Evolutionary conservation across 2,329 filamentous ascomycete genomes (phyloP).

Genomic region (Didymella keratinophila): DNA sequence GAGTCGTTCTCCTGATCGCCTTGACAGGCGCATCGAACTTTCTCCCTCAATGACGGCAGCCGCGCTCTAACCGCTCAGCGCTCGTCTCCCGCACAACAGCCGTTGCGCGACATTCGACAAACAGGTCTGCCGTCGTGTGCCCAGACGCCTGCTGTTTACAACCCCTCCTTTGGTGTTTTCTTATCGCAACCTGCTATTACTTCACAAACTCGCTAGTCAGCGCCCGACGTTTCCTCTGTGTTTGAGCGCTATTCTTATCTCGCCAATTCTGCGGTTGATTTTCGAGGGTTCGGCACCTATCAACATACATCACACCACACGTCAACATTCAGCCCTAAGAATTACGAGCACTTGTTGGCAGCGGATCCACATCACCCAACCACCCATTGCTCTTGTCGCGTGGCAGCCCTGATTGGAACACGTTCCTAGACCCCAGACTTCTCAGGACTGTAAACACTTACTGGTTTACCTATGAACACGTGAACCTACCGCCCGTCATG

Average conservation of each 20-base stretch:
- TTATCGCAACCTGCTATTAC: conserved; percentile 6
- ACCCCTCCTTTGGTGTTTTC: conserved; percentile 15
- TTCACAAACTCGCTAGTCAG: conserved; percentile 12
- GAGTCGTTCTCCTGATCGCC: conserved; percentile 20
- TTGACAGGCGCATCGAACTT: conserved; percentile 15
- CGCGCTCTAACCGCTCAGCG: conserved; percentile 12
- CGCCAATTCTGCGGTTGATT: conserved; percentile 8
- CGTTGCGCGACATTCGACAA: conserved; percentile 8
- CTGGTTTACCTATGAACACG: conserved; percentile 6
- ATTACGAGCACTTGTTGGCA: conserved; percentile 14
- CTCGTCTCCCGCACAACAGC: conserved; percentile 18
- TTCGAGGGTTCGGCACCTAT: conserved; percentile 11
- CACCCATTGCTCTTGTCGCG: conserved; percentile 15
- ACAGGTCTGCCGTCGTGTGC: conserved; percentile 12
- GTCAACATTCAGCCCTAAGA: conserved; percentile 19
- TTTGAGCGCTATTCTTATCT: conserved; percentile 21
- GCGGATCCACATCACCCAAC: conserved; percentile 17
- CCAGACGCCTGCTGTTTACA: conserved; percentile 15
- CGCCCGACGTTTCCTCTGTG: conserved; percentile 20
- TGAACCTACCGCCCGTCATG: conserved; percentile 16
- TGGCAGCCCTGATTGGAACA: conserved; percentile 20
- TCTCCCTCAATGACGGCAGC: conserved; percentile 15
- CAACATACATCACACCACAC: conserved; percentile 18
- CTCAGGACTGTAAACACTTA: background rate
- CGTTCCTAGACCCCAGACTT: background rate